These are phyloP conservation scores for Colletotrichum scovillei DNA, from an alignment of 2,329 filamentous ascomycete genomes.

Conservation along the genomic window DNA sequence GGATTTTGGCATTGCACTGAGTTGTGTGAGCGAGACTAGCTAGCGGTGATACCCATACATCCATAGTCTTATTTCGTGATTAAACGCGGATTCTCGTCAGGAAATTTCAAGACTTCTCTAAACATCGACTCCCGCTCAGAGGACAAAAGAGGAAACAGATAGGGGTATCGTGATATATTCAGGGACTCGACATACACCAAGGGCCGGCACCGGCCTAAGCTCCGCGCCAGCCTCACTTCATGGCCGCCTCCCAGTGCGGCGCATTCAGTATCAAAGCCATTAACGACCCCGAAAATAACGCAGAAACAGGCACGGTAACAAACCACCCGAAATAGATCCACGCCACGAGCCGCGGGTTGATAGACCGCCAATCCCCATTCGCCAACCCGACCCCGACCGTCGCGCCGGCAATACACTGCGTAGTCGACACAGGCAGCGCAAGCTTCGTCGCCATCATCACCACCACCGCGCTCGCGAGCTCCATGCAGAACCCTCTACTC, in stretches of 20 bases:
- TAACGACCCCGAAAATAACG: slow-evolving; percentile 59
- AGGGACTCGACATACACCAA: too few relatives aligned
- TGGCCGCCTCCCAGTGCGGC: slow-evolving; percentile 48
- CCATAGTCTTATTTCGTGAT: too few relatives aligned
- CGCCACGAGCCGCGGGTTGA: slow-evolving; percentile 60
- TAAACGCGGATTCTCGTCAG: neutral
- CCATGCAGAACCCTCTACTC: slow-evolving; percentile 62
- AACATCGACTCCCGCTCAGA: neutral
- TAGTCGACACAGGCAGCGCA: slow-evolving; percentile 59
- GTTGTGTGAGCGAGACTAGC: neutral
- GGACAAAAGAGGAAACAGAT: neutral
- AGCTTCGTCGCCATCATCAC: slow-evolving; percentile 65
- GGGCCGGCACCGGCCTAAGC: too few relatives aligned
- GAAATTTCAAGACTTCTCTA: neutral
- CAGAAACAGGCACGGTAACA: slow-evolving; percentile 62
- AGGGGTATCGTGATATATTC: neutral
- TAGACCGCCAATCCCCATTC: slow-evolving; percentile 60
- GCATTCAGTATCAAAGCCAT: slow-evolving; percentile 68
- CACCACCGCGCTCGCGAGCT: slow-evolving; percentile 62
- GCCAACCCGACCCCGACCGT: slow-evolving; percentile 64
- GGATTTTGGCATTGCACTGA: slow-evolving; percentile 20
- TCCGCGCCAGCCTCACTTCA: too few relatives aligned
- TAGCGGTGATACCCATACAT: neutral
- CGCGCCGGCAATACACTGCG: slow-evolving; percentile 64
- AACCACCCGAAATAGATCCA: slow-evolving; percentile 63